A percentile compares a stretch with the other conserved stretches of the same genome.
Conservation (phyloP, 768 basidiomycete genomes). For the Naganishia antarctica region DNA sequence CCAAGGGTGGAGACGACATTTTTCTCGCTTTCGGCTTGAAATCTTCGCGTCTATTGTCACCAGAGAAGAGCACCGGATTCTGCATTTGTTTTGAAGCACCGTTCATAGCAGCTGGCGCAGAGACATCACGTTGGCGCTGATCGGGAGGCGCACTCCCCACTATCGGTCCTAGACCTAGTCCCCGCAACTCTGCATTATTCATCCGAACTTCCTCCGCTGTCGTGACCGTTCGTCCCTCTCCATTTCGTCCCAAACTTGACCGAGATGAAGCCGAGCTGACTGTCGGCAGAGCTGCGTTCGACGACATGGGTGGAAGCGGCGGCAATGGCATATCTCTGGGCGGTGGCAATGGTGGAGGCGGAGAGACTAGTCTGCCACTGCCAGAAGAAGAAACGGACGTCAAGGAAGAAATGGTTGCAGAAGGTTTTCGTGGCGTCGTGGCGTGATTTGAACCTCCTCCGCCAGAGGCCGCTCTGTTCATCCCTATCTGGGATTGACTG, state of each 20-base stretch:
- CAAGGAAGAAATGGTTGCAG: background rate
- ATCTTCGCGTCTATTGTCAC: background rate
- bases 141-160: background rate
- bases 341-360: conserved; percentile 24
- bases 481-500: conserved; percentile 1
- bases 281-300: background rate
- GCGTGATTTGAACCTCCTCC: background rate
- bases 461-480: background rate
- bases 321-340: conserved; percentile 21
- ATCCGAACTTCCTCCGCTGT: background rate
- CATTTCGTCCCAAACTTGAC: background rate
- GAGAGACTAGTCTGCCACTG: conserved; percentile 14
- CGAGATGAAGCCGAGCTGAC: background rate
- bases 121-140: conserved; percentile 1
- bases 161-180: background rate
- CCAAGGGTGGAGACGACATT: conserved; percentile 16
- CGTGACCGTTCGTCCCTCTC: background rate
- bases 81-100: background rate
- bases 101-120: background rate
- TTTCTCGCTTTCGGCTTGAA: background rate
- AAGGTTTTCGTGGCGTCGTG: conserved; percentile 2
- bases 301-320: conserved; percentile 10
- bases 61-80: background rate
- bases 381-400: background rate
- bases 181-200: background rate